Percentiles rank a stretch among this genome's conserved stretches.
Evolutionary conservation across 2,329 filamentous ascomycete genomes (phyloP).

Genomic region (Dothideomycetes sp.): DNA sequence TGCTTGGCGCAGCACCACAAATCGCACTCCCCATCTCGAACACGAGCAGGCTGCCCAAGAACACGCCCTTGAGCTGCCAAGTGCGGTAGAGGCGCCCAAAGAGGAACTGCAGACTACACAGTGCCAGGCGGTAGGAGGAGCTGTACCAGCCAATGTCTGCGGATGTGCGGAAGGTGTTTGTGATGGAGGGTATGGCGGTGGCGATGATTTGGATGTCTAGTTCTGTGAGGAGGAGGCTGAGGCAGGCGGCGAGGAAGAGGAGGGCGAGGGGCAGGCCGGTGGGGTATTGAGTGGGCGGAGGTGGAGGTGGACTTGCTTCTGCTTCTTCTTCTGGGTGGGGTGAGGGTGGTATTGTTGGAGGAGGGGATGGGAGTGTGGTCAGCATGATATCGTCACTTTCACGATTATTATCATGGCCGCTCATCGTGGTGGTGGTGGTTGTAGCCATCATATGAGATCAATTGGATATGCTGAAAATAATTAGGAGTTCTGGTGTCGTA

Average conservation of each 20-base stretch:
- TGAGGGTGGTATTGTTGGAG: too few species aligned
- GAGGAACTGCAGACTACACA: slow-evolving; percentile 14
- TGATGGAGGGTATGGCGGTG: slow-evolving; percentile 12
- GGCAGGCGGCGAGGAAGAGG: neutral
- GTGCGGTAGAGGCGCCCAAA: slow-evolving; percentile 21
- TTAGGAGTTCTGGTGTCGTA: too few species aligned
- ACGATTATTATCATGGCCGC: too few species aligned
- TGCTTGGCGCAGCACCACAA: slow-evolving; percentile 42
- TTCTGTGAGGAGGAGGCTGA: neutral
- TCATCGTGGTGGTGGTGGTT: too few species aligned
- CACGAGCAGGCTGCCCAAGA: slow-evolving; percentile 13
- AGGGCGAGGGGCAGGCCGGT: neutral
- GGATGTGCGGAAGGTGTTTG: slow-evolving; percentile 33
- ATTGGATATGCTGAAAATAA: too few species aligned
- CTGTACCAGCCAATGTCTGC: slow-evolving; percentile 35
- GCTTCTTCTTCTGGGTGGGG: too few species aligned
- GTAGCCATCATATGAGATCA: too few species aligned
- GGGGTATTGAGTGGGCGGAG: neutral
- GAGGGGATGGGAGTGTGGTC: too few species aligned
- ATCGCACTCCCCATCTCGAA: slow-evolving; percentile 30
- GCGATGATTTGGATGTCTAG: neutral
- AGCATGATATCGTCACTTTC: too few species aligned
- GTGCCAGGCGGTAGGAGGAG: slow-evolving; percentile 11
- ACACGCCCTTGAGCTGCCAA: slow-evolving; percentile 20
- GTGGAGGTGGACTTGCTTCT: too few species aligned